Conservation (phyloP, 768 basidiomycete genomes). For the Suillus americanus region DNA sequence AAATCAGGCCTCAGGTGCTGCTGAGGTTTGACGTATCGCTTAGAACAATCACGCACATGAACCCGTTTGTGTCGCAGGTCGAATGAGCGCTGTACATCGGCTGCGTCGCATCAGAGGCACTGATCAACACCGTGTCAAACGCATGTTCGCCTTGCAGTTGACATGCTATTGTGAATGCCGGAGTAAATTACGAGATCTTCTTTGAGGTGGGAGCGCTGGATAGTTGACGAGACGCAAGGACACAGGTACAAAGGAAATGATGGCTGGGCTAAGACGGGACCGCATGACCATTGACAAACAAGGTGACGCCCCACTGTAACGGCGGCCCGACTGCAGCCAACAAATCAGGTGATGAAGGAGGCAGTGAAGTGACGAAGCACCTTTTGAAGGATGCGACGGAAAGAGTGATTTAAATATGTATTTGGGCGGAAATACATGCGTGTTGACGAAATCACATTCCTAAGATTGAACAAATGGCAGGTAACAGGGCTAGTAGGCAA, state of each 20-base stretch:
- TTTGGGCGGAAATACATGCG: background rate
- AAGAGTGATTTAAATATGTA: background rate
- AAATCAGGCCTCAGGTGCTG: background rate
- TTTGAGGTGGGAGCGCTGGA: background rate
- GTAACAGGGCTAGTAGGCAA: background rate
- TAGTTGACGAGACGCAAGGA: background rate
- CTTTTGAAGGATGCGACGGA: background rate
- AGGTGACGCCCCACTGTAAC: background rate
- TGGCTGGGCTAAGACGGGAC: too few species aligned
- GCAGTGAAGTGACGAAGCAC: background rate
- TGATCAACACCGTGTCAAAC: conserved; percentile 4
- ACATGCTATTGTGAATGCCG: conserved; percentile 2
- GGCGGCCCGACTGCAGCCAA: background rate
- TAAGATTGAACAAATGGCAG: background rate
- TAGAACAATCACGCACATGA: background rate
- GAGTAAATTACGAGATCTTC: background rate
- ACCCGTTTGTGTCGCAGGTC: background rate
- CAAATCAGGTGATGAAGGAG: background rate
- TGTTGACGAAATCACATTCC: background rate
- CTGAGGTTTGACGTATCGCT: background rate
- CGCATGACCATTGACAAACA: too few species aligned
- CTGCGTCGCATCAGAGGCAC: background rate
- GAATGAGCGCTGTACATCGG: background rate
- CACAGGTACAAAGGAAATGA: background rate
- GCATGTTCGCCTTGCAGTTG: conserved; percentile 6